phyloP scores from a whole-genome alignment of 2,329 filamentous ascomycete genomes.

The Sclerotinia sclerotiorum region DNA sequence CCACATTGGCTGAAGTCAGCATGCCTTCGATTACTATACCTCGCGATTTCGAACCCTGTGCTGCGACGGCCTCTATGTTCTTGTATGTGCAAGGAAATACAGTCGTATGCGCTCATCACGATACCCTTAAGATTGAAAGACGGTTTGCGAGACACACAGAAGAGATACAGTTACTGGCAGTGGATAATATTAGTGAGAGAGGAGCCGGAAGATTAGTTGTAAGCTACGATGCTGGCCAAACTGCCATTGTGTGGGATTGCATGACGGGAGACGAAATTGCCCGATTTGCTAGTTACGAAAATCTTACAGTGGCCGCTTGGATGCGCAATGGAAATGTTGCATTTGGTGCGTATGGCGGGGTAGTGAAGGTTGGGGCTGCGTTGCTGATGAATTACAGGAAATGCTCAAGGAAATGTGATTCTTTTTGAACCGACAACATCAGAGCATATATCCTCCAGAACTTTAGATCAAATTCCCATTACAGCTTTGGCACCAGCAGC shows the following conservation, averaged over 20 bases:
- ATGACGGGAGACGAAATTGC: constrained; percentile 88
- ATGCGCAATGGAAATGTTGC: constrained; percentile 97
- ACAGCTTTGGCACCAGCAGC: constrained; percentile 87
- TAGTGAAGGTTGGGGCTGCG: constrained; percentile 18
- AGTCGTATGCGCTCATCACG: constrained; percentile 87
- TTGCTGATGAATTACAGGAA: constrained; percentile 57
- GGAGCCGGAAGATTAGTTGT: constrained; percentile 84
- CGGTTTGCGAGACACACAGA: constrained; percentile 82
- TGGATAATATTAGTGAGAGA: constrained; percentile 87
- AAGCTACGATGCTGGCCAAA: constrained; percentile 88
- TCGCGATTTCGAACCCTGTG: constrained; percentile 77
- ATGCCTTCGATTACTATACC: constrained; percentile 51
- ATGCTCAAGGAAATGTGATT: constrained; percentile 88
- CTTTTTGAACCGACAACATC: constrained; percentile 91
- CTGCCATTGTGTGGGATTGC: constrained; percentile 94
- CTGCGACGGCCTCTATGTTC: constrained; percentile 86
- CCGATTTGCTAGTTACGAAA: constrained; percentile 88
- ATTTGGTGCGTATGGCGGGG: constrained; percentile 66
- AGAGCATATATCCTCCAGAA: constrained; percentile 87
- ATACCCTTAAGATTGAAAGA: constrained; percentile 84
- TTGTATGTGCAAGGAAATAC: constrained; percentile 81
- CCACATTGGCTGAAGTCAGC: constrained; percentile 52
- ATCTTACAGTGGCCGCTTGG: constrained; percentile 82
- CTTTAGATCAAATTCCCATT: constrained; percentile 87
- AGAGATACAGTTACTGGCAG: constrained; percentile 78